phyloP scores from a whole-genome alignment of 441 rosid species.

The Dalechampia spathulata region DNA sequence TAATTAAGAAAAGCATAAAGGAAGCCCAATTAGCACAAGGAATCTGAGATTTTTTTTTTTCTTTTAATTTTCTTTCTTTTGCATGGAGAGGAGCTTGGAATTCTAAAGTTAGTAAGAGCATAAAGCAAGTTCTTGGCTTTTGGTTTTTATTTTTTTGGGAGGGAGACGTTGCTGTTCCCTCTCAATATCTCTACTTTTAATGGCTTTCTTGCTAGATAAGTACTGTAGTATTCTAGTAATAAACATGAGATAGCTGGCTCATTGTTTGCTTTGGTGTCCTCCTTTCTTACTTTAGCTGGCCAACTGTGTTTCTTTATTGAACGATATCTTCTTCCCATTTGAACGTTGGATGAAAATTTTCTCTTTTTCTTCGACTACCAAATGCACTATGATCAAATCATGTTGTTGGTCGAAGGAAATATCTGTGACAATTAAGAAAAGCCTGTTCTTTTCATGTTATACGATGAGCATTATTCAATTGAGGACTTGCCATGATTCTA shows the following conservation, averaged over 20 bases:
- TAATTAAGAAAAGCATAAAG: slow-evolving; percentile 44
- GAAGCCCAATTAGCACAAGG: slow-evolving; percentile 38
- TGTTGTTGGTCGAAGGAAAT: too few relatives aligned
- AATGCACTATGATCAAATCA: too few relatives aligned
- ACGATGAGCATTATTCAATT: too few relatives aligned
- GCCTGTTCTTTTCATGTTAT: too few relatives aligned
- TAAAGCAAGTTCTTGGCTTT: slow-evolving; percentile 30
- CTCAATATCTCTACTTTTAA: slow-evolving; percentile 43
- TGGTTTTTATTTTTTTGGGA: background rate
- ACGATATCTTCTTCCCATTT: too few relatives aligned
- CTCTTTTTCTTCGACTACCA: too few relatives aligned
- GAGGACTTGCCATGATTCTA: too few relatives aligned
- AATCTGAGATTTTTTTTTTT: slow-evolving; percentile 26
- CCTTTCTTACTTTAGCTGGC: too few relatives aligned
- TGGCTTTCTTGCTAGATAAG: slow-evolving; percentile 21
- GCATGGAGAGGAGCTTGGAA: slow-evolving; percentile 54
- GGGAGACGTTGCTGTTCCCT: slow-evolving; percentile 18
- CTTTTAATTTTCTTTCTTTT: background rate
- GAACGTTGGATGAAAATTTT: too few relatives aligned
- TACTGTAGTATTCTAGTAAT: slow-evolving; percentile 16
- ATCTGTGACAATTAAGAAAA: too few relatives aligned
- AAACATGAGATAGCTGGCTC: slow-evolving; percentile 13
- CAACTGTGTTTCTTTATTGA: too few relatives aligned
- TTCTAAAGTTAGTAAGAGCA: slow-evolving; percentile 31
- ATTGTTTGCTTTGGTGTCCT: slow-evolving; percentile 19